Evolutionary conservation across 2,329 filamentous ascomycete genomes (phyloP).

Genomic region (Colletotrichum brevisporum): DNA sequence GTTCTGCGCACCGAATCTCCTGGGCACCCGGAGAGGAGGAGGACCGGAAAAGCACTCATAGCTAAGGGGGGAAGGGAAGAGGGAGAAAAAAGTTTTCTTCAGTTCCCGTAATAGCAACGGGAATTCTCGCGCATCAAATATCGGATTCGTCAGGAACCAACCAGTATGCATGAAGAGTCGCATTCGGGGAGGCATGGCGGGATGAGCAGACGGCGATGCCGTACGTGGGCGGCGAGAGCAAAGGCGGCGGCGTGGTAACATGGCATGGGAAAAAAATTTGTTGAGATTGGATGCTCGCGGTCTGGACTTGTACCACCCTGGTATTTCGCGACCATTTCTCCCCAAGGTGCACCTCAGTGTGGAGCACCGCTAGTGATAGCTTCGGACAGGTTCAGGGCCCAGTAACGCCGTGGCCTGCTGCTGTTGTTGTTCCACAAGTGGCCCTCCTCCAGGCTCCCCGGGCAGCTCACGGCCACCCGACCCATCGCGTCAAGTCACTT

Average conservation of each 20-base stretch:
- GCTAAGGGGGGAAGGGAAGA: too few species aligned
- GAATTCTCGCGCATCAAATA: slow-evolving; percentile 15
- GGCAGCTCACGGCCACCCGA: background rate
- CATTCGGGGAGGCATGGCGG: slow-evolving; percentile 26
- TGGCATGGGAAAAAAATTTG: slow-evolving; percentile 41
- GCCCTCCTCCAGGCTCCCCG: slow-evolving; percentile 16
- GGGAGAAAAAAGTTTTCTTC: background rate
- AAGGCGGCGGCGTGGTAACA: slow-evolving; percentile 19
- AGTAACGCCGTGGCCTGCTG: slow-evolving; percentile 20
- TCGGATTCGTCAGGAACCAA: slow-evolving; percentile 18
- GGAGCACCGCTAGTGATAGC: slow-evolving; percentile 35
- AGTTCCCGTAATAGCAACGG: slow-evolving; percentile 15
- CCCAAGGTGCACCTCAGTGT: slow-evolving; percentile 27
- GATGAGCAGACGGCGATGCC: slow-evolving; percentile 27
- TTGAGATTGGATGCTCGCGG: slow-evolving; percentile 28
- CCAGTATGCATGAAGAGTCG: slow-evolving; percentile 24
- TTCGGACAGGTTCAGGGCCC: slow-evolving; percentile 32
- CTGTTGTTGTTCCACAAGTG: slow-evolving; percentile 34
- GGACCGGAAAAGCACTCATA: too few species aligned
- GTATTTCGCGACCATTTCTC: slow-evolving; percentile 30
- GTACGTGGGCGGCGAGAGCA: slow-evolving; percentile 8
- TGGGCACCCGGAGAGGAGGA: too few species aligned
- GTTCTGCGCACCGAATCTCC: slow-evolving; percentile 4
- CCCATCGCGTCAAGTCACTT: background rate
- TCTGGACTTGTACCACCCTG: slow-evolving; percentile 39